Evolutionary conservation across 1,284 basidiomycete species (phyloP).

Genomic region (Austropuccinia psidii): DNA sequence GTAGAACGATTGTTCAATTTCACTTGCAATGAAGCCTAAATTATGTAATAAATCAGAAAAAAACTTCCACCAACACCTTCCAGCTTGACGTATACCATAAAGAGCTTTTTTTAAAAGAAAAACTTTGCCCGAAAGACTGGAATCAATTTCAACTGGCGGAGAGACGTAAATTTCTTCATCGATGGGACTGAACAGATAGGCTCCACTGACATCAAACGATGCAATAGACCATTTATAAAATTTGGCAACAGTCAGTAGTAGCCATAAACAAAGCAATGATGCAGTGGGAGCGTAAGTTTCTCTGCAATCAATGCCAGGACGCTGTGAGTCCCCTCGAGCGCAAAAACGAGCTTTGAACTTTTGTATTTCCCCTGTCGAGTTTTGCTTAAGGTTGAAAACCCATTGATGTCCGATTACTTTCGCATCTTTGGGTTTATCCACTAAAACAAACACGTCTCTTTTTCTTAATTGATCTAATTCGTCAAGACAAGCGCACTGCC

Average conservation of each 20-base stretch:
- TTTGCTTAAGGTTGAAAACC: neutral
- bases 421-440: neutral
- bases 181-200: neutral
- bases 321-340: neutral
- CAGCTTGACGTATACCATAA: slow-evolving; percentile 8
- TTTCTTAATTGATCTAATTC: neutral
- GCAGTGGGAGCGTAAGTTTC: slow-evolving; percentile 6
- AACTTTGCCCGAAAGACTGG: neutral
- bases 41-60: neutral
- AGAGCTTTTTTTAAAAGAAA: neutral
- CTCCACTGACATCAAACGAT: neutral
- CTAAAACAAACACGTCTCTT: neutral
- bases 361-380: neutral
- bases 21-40: neutral
- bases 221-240: neutral
- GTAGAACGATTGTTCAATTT: neutral
- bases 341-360: slow-evolving; percentile 1
- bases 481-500: neutral
- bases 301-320: neutral
- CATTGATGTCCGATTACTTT: neutral
- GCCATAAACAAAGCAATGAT: neutral
- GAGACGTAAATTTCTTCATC: neutral
- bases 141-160: neutral
- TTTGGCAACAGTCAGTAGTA: neutral
- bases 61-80: neutral